Percentiles rank a stretch among this genome's conserved stretches.
Evolutionary conservation across 257 asterid genomes (phyloP).

Genomic region (Lantana camara): DNA sequence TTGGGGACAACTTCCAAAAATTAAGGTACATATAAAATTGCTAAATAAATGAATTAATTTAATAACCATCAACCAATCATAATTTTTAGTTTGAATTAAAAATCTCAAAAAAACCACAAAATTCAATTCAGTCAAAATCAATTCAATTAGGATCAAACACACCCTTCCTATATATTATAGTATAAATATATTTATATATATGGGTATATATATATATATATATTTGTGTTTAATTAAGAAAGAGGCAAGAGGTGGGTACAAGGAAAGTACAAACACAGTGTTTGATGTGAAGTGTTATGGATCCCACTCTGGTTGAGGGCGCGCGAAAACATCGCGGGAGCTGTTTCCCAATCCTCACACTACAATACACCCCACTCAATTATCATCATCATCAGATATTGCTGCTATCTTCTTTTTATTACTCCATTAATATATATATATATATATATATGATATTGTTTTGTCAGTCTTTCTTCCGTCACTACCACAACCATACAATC

Average conservation of each 20-base stretch:
- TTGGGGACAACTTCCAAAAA: no score
- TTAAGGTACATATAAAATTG: no score
- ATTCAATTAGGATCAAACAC: no score
- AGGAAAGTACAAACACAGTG: slow-evolving; percentile 15
- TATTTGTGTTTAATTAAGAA: no score
- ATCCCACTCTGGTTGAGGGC: slow-evolving; percentile 31
- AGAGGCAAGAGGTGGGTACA: slow-evolving; percentile 1
- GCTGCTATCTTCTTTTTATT: background rate
- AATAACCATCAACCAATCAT: no score
- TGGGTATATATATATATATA: no score
- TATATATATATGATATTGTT: slow-evolving; percentile 1
- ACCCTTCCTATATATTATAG: no score
- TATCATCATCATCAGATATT: background rate
- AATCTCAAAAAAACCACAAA: no score
- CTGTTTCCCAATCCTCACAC: slow-evolving; percentile 40
- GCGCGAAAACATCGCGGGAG: slow-evolving; percentile 56
- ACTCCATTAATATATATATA: background rate
- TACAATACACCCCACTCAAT: slow-evolving; percentile 3
- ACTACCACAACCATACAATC: background rate
- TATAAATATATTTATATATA: no score
- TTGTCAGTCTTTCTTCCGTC: slow-evolving; percentile 8
- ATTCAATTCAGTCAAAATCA: no score
- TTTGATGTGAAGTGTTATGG: slow-evolving; percentile 20
- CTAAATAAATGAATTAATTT: no score
- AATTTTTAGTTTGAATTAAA: no score